Percentiles rank a stretch among this genome's conserved stretches.
These are phyloP conservation scores for Lotus japonicus DNA, from an alignment of 306 rosid species.

Conservation along the genomic window DNA sequence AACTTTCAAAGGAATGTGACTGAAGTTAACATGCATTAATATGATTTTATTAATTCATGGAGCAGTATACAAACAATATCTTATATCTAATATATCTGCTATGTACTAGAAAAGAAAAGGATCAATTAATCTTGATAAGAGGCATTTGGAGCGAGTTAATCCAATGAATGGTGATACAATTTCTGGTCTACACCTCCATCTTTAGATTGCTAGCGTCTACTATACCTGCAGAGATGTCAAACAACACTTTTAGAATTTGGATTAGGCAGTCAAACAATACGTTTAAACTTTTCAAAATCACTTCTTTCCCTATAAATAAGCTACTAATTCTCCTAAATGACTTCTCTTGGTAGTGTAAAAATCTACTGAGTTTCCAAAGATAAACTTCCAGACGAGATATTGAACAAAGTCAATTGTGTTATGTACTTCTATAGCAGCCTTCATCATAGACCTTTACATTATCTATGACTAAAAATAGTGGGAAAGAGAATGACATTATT, in stretches of 20 bases:
- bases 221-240: slow-evolving; percentile 51
- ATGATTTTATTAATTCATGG: slow-evolving; percentile 47
- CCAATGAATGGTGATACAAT: slow-evolving; percentile 30
- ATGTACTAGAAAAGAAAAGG: slow-evolving; percentile 38
- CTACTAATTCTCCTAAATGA: too few species aligned
- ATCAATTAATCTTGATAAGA: slow-evolving; percentile 32
- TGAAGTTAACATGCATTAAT: slow-evolving; percentile 21
- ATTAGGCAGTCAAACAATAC: too few species aligned
- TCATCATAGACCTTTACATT: too few species aligned
- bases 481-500: neutral
- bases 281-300: too few species aligned
- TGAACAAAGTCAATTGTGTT: too few species aligned
- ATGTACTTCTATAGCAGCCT: too few species aligned
- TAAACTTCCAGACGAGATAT: too few species aligned
- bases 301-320: too few species aligned
- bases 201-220: slow-evolving; percentile 59
- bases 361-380: too few species aligned
- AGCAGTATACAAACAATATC: slow-evolving; percentile 41
- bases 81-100: slow-evolving; percentile 34
- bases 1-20: neutral
- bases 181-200: slow-evolving; percentile 61
- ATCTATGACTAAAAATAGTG: too few species aligned
- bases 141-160: slow-evolving; percentile 29
- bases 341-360: too few species aligned
- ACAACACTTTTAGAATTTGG: slow-evolving; percentile 23